phyloP scores from a whole-genome alignment of 2,329 filamentous ascomycete genomes.

The Cladosporium oxysporum region DNA sequence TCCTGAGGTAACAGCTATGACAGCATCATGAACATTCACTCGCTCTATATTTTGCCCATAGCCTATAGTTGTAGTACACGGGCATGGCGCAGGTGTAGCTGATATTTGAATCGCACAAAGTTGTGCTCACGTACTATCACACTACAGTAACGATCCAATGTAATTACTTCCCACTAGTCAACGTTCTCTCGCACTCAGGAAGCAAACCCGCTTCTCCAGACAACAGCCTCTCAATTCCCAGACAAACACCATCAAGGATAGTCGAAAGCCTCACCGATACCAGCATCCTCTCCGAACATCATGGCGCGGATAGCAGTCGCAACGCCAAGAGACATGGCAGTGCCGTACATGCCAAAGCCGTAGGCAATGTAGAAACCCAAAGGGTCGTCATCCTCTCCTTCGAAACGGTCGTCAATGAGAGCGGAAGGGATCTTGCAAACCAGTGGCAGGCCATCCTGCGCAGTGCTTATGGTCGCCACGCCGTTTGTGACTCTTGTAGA shows the following conservation, averaged over 20 bases:
- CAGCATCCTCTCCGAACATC: not conserved
- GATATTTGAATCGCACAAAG: too few relatives aligned
- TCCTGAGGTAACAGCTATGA: too few relatives aligned
- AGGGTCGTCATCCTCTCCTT: not conserved
- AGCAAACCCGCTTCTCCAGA: not conserved
- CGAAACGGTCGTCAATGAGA: constrained; percentile 2
- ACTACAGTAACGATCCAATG: not conserved
- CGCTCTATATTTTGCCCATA: too few relatives aligned
- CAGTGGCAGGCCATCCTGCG: constrained; percentile 21
- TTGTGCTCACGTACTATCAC: too few relatives aligned
- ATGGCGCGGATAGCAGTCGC: constrained; percentile 12
- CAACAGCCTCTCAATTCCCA: not conserved
- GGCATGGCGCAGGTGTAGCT: too few relatives aligned
- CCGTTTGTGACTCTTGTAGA: not conserved
- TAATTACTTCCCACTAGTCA: not conserved
- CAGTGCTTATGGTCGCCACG: constrained; percentile 20
- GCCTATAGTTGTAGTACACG: too few relatives aligned
- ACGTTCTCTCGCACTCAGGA: not conserved
- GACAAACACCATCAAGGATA: not conserved
- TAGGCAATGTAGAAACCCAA: constrained; percentile 20
- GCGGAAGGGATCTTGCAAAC: constrained; percentile 24
- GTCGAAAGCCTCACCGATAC: not conserved
- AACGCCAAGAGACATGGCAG: constrained; percentile 27
- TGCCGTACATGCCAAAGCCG: constrained; percentile 30
- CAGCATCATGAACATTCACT: too few relatives aligned